Evolutionary conservation across 2,329 filamentous ascomycete genomes (phyloP), one percentile per base, ranked within the genome.

Genomic region (Pseudocercospora crystallina): DNA sequence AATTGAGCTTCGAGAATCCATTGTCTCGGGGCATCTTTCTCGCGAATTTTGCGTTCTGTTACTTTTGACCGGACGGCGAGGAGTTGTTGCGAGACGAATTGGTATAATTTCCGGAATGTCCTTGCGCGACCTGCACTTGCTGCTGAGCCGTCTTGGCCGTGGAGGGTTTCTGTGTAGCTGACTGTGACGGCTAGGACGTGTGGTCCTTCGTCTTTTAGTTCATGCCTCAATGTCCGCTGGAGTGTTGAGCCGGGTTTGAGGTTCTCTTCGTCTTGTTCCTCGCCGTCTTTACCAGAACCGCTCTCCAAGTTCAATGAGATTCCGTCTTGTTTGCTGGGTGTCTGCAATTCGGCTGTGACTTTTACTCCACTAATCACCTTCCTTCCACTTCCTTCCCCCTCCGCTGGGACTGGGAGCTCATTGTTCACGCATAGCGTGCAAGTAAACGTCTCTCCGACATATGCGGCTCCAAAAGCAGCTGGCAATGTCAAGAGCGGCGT

Each of bases 381-480:
- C 53, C 73, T 70, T 7, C 67, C 71, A 3, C 69, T 66, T 5
- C 66, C 64, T 8, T 71, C 66, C 20, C 69, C 65, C 20, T 26
- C 20, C 7, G 4, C 20, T 7, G 20, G 20, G 7, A 35, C 32
- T 0, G 58, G 46, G 1, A 84, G 71, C 65, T 97, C 92, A 68
- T 96, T 92, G 75, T 96, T 96, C n/a, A 89, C 91, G 73, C 91
- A 96, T 15, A 97, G 79, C 1, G 92, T 96, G 72, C 94, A 99
- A 58, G 86, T 86, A 72, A 99, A 97, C 0, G 86, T 90, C 74
- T 97, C 91, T 62, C 94, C 94, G 14, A 97, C 92, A 69, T 96
- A 96, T 8, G 92, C 91, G 10, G 89, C 92, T 38, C 91, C 92
- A 69, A 99, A 97, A 0, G 90, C 87, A 12, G 90, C 86, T 8